Conservation (phyloP, 2,329 filamentous ascomycete genomes). For the Talaromyces sp. region DNA sequence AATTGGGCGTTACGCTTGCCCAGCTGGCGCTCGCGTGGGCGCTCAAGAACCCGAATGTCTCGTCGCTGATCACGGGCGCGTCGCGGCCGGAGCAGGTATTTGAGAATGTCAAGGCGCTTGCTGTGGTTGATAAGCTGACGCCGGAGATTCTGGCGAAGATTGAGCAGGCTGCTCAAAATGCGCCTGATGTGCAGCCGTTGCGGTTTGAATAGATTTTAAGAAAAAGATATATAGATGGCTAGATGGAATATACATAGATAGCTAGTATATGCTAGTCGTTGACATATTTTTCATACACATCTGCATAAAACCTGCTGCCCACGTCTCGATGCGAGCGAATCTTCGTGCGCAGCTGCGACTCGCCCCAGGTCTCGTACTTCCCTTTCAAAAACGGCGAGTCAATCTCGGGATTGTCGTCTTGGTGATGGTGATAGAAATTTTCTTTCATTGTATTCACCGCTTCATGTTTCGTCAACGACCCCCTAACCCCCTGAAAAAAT, state of each 20-base stretch:
- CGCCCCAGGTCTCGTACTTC: constrained; percentile 51
- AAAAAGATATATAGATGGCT: background rate
- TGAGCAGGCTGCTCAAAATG: constrained; percentile 6
- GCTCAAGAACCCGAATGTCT: constrained; percentile 53
- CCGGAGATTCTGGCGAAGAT: constrained; percentile 13
- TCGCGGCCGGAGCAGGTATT: constrained; percentile 39
- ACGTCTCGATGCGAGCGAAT: constrained; percentile 47
- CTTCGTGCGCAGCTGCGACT: constrained; percentile 50
- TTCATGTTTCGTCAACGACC: constrained; percentile 41
- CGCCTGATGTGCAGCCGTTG: constrained; percentile 2
- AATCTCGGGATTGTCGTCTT: constrained; percentile 27
- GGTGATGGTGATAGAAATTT: constrained; percentile 28
- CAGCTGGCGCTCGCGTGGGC: constrained; percentile 56
- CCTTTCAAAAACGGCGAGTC: constrained; percentile 48
- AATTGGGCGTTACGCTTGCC: constrained; percentile 54
- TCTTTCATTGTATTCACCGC: constrained; percentile 33
- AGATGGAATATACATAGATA: background rate
- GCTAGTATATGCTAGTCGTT: constrained; percentile 24
- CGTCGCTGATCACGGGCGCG: constrained; percentile 37
- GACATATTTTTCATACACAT: constrained; percentile 46
- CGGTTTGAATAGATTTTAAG: background rate
- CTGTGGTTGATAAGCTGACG: constrained; percentile 10
- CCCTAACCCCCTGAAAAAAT: constrained; percentile 41
- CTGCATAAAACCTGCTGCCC: constrained; percentile 42
- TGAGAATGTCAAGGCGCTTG: constrained; percentile 33